Evolutionary conservation across 2,329 filamentous ascomycete species (phyloP).

Genomic region (Helicocarpus griseus): DNA sequence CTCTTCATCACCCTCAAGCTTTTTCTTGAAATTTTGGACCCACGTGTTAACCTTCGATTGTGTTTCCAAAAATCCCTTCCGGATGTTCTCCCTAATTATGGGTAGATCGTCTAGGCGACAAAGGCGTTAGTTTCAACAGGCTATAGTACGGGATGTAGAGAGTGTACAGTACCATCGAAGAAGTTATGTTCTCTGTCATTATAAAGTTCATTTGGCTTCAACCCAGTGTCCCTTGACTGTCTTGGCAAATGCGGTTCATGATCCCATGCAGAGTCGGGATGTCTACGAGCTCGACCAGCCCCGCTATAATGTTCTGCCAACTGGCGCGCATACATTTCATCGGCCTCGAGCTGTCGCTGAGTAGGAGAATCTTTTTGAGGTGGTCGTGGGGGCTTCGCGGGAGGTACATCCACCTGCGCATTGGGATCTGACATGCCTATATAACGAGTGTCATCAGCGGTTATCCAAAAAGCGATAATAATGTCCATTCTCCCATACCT

Average conservation of each 20-base stretch:
- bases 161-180: constrained; percentile 56
- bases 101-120: constrained; percentile 66
- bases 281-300: constrained; percentile 18
- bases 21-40: constrained; percentile 87
- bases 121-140: not conserved
- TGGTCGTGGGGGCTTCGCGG: constrained; percentile 72
- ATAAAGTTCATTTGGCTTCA: constrained; percentile 48
- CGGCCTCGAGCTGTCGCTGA: constrained; percentile 74
- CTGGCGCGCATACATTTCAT: constrained; percentile 85
- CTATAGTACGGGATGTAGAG: not conserved
- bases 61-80: constrained; percentile 89
- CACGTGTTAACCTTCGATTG: constrained; percentile 87
- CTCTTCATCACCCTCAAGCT: constrained; percentile 72
- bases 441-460: not conserved
- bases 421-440: constrained; percentile 72
- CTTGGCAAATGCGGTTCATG: constrained; percentile 25
- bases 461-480: not conserved
- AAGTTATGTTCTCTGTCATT: constrained; percentile 77
- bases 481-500: constrained; percentile 41
- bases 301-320: constrained; percentile 80
- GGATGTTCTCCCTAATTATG: constrained; percentile 82
- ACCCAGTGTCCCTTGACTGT: constrained; percentile 43
- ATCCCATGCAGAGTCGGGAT: constrained; percentile 13
- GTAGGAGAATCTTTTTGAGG: constrained; percentile 46
- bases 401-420: constrained; percentile 55